phyloP scores from a whole-genome alignment of 345 rosid species.

The Rhizophora apiculata region DNA sequence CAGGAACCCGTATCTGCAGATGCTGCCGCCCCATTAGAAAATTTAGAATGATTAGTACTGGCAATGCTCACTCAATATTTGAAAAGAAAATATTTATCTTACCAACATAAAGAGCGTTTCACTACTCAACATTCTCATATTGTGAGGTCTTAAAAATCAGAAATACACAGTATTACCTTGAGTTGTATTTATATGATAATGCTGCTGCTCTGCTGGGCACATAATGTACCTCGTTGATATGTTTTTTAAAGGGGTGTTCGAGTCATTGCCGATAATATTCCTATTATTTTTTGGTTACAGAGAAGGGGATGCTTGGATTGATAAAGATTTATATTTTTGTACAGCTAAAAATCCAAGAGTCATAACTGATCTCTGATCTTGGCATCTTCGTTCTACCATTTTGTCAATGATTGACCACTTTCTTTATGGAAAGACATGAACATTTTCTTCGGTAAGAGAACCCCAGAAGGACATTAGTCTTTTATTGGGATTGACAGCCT shows the following conservation, averaged over 20 bases:
- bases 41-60: slow-evolving; percentile 5
- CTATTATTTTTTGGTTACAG: background rate
- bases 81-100: background rate
- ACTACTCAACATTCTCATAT: background rate
- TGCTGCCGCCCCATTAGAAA: slow-evolving; percentile 18
- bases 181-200: too few relatives aligned
- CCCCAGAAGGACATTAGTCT: background rate
- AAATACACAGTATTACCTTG: too few relatives aligned
- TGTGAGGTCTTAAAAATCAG: too few relatives aligned
- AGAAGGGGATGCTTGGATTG: slow-evolving; percentile 23
- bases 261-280: background rate
- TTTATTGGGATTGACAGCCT: background rate
- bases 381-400: slow-evolving; percentile 12
- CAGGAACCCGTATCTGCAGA: slow-evolving; percentile 18
- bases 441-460: background rate
- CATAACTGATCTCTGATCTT: background rate
- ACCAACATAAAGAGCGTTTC: background rate
- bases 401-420: slow-evolving; percentile 10
- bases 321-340: background rate
- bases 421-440: slow-evolving; percentile 1
- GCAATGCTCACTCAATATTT: slow-evolving; percentile 13
- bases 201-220: too few relatives aligned
- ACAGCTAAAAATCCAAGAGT: background rate
- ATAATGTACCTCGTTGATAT: background rate
- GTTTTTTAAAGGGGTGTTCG: background rate